Percentiles rank a stretch among this genome's conserved stretches.
Conservation (phyloP, 345 rosid species). For the Cardamine resedifolia region DNA sequence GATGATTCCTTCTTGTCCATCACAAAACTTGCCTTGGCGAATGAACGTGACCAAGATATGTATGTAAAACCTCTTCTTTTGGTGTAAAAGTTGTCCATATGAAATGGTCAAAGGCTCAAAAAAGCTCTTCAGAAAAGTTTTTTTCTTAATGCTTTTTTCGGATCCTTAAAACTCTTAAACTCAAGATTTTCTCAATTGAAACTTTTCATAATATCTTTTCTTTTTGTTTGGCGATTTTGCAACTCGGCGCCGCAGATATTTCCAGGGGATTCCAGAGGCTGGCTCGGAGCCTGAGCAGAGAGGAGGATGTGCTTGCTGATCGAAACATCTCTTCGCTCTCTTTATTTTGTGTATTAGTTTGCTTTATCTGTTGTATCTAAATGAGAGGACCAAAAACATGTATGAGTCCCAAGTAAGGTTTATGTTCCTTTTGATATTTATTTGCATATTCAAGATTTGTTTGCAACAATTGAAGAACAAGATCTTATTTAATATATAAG, state of each 20-base stretch:
- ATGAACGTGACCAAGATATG: slow-evolving; percentile 88
- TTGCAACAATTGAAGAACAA: slow-evolving; percentile 2
- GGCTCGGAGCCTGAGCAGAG: slow-evolving; percentile 77
- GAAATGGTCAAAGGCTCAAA: too few species aligned
- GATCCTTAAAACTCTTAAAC: not conserved
- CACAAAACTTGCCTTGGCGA: slow-evolving; percentile 82
- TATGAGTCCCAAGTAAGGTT: not conserved
- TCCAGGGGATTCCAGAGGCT: slow-evolving; percentile 78
- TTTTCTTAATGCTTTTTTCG: not conserved
- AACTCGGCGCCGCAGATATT: slow-evolving; percentile 58
- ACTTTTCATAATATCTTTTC: not conserved
- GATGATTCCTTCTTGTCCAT: slow-evolving; percentile 78
- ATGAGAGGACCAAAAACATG: not conserved
- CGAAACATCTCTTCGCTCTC: not conserved
- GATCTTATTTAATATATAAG: not conserved
- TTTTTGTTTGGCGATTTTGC: not conserved
- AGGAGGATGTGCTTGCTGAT: slow-evolving; percentile 91
- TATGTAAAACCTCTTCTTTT: slow-evolving; percentile 37
- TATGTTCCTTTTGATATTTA: not conserved
- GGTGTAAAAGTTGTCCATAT: not conserved
- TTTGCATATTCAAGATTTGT: not conserved
- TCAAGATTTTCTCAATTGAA: not conserved
- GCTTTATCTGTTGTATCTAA: slow-evolving; percentile 4
- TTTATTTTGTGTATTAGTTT: slow-evolving; percentile 2
- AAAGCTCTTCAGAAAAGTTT: not conserved